phyloP scores from a whole-genome alignment of 371 early-diverging fungal genomes.

The Mucor circinelloides region DNA sequence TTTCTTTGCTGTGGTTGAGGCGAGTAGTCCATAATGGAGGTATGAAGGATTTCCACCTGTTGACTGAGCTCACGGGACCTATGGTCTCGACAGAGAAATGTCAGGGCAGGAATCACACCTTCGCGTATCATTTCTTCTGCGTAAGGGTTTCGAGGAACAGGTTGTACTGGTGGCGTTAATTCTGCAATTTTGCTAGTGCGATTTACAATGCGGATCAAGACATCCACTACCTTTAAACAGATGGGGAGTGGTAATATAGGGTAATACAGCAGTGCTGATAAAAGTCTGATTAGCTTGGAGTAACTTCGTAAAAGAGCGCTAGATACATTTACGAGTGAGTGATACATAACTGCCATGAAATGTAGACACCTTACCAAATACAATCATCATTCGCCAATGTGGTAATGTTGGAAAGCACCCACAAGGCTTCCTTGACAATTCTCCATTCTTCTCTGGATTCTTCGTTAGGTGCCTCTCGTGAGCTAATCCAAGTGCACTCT shows the following conservation, averaged over 20 bases:
- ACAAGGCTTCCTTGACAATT: slow-evolving; percentile 42
- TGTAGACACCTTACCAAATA: slow-evolving; percentile 10
- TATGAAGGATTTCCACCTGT: slow-evolving; percentile 10
- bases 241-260: background rate
- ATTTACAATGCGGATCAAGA: slow-evolving; percentile 11
- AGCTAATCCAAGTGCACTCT: slow-evolving; percentile 4
- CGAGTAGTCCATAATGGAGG: background rate
- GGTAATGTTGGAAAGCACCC: slow-evolving; percentile 46
- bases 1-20: background rate
- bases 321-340: background rate
- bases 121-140: slow-evolving; percentile 20
- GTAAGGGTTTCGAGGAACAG: slow-evolving; percentile 9
- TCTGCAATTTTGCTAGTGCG: slow-evolving; percentile 19
- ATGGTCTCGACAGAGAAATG: background rate
- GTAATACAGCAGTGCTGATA: slow-evolving; percentile 10
- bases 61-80: slow-evolving; percentile 1
- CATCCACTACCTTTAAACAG: slow-evolving; percentile 13
- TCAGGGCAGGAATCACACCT: slow-evolving; percentile 15
- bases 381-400: slow-evolving; percentile 30
- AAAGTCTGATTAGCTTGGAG: background rate
- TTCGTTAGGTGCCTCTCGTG: slow-evolving; percentile 6
- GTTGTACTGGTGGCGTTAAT: slow-evolving; percentile 7
- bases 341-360: background rate
- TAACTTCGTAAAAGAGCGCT: slow-evolving; percentile 17
- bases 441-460: slow-evolving; percentile 40